A percentile compares a stretch with the other conserved stretches of the same genome.
phyloP scores from a whole-genome alignment of 164 flowering plant species.

The Santalum album region DNA sequence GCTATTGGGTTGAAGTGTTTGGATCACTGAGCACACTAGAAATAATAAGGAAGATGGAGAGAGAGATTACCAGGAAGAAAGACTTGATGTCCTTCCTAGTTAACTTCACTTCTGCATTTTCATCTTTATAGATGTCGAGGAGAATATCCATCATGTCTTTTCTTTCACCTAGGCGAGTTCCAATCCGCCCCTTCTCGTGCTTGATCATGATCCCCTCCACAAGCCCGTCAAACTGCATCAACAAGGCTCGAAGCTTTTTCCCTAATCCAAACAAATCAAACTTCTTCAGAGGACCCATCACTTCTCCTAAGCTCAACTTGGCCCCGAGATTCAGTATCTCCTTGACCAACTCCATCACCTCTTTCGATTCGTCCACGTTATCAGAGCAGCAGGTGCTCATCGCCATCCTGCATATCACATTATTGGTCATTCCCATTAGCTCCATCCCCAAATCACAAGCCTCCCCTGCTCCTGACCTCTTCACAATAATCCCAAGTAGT shows the following conservation, averaged over 20 bases:
- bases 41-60: no score
- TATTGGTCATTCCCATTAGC: conserved; percentile 20
- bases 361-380: conserved; percentile 17
- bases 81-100: conserved; percentile 26
- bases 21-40: no score
- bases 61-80: conserved; percentile 22
- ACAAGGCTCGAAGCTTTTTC: conserved; percentile 14
- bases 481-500: conserved; percentile 9
- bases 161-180: background rate
- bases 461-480: conserved; percentile 11
- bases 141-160: conserved; percentile 19
- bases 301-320: conserved; percentile 23
- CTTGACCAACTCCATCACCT: conserved; percentile 20
- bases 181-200: conserved; percentile 13
- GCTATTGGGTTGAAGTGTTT: no score
- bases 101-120: conserved; percentile 22
- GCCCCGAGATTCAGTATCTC: conserved; percentile 17
- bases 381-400: conserved; percentile 33
- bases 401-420: conserved; percentile 23
- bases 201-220: conserved; percentile 29
- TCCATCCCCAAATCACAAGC: conserved; percentile 15
- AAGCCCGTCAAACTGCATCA: conserved; percentile 17
- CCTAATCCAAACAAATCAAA: conserved; percentile 25
- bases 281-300: conserved; percentile 23
- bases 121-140: conserved; percentile 23